Base-by-base conservation (phyloP, 768 basidiomycete genomes). In the Suillus subaureus region DNA sequence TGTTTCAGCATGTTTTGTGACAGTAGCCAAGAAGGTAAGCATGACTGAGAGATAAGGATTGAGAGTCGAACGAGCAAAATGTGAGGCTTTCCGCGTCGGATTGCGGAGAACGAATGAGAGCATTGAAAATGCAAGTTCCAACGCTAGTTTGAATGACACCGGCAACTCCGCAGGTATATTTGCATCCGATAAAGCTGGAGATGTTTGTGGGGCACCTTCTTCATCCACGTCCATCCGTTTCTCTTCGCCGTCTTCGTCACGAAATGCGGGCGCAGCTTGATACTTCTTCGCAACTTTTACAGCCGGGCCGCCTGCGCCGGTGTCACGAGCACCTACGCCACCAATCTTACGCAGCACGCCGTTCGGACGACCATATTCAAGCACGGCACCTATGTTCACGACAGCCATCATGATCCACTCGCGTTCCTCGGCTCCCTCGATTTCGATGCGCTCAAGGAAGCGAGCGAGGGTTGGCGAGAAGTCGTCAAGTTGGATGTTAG, bases 361-460 rank as follows among this genome's bases (percentile, higher is more conserved):
- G 6, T 83, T 84, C 3, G 89, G 82, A 33, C 87, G 83, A 40
- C 97, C 97, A 70, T 96, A 99, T 76, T 99, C 96, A 71, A 98
- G 80, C 11, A 97, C 77, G 0, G 92, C 86, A 5, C 87, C 83
- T 39, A 98, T 82, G 75, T 97, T 97, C 70, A 94, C 82, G 55
- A 91, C 80, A 0, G 88, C 97, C 94, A 99, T 97, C 91, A 96
- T 95, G 70, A 94, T 90, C 97, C 97, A 99, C 64, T 97, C 94
- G 35, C 89, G 87, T 73, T 89, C 91, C 69, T 92, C 87, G 0
- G 87, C 89, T 12, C 86, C 88, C 67, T 96, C 93, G 64, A 96
- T 90, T 61, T 89, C 84, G 3, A 97, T 84, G 47, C 93, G 89
- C 75, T 97, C 96, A 62, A 95, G 83, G 74, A 96, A 92, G 23